phyloP scores from a whole-genome alignment of 441 rosid genomes.

The Euphorbia schlechtendalii region DNA sequence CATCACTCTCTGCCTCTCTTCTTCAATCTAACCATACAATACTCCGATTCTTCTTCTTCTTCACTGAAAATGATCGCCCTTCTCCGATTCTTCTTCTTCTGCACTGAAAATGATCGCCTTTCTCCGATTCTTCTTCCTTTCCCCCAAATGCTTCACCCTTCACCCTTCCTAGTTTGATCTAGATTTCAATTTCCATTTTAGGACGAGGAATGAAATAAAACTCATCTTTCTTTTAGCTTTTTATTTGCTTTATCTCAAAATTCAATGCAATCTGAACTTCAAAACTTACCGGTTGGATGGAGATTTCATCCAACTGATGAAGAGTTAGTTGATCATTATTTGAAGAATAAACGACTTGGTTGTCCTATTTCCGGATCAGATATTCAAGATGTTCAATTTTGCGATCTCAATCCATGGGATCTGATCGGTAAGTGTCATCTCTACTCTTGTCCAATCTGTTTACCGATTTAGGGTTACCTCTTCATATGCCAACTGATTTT shows the following conservation, averaged over 20 bases:
- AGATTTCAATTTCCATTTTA: neutral
- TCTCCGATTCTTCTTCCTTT: neutral
- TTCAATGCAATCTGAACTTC: neutral
- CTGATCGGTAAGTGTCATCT: no score
- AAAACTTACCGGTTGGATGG: constrained; percentile 25
- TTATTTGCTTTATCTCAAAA: constrained; percentile 14
- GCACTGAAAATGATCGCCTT: neutral
- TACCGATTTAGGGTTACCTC: no score
- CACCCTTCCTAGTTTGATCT: no score
- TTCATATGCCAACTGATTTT: neutral
- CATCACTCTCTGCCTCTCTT: neutral
- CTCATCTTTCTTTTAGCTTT: neutral
- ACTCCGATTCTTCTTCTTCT: no score
- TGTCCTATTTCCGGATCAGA: constrained; percentile 6
- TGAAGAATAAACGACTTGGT: constrained; percentile 25
- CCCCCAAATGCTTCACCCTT: no score
- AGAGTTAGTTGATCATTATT: constrained; percentile 29
- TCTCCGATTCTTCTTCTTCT: no score
- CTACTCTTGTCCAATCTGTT: no score
- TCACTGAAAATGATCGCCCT: neutral
- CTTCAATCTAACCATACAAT: no score
- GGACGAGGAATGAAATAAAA: constrained; percentile 5
- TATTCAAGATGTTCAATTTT: constrained; percentile 27
- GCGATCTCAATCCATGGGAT: constrained; percentile 18
- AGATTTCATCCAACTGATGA: constrained; percentile 38